Base-by-base conservation (phyloP, 2,329 filamentous ascomycete species). In the Botrytis fabae region DNA sequence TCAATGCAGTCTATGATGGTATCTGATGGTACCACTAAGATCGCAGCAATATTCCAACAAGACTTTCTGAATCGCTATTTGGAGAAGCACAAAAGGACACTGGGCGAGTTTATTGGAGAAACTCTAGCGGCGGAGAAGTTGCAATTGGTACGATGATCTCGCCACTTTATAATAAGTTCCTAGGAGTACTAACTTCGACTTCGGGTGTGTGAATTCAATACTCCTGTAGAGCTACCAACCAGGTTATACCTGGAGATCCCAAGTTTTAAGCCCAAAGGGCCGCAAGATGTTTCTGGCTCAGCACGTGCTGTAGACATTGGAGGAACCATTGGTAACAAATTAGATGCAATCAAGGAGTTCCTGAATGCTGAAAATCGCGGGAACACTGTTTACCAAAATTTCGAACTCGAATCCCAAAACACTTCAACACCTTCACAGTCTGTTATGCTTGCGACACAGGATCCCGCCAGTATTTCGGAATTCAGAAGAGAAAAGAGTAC, bases 381-480 rank as follows among this genome's bases (percentile, higher is more conserved):
- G 40, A 66, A 54, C 14, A 22, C 42, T 63, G 65, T 59, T 35
- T 46, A 42, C 35, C n/a, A 35, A 44, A 38, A 22, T 44, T n/a
- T 57, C 28, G 22, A 66, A 12, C 60, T 48, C 25, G 44, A 28
- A 48, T 35, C 35, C 35, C 70, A 32, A 32, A 42, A 28, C 35
- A 38, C 54, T 22, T 28, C 22, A 51, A 38, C 51, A 25, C 38
- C 22, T 66, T 38, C 46, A 46, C 22, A 65, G 44, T 61, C 72
- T 38, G 40, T 46, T 18, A 44, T 20, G 38, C 70, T 74, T 63
- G 73, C 73, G 42, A 74, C 73, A 18, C 73, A 74, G 35, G 38
- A 62, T n/a, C 32, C 62, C 14, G 25, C 46, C 35, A 51, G 16
- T 10, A 68, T 42, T 28, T 42, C 18, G 18, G 14, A 44, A 44